Percentiles rank a stretch among this genome's conserved stretches.
These are phyloP conservation scores for Omphalotus guepiniiformis DNA, from an alignment of 768 basidiomycete genomes.

Conservation along the genomic window DNA sequence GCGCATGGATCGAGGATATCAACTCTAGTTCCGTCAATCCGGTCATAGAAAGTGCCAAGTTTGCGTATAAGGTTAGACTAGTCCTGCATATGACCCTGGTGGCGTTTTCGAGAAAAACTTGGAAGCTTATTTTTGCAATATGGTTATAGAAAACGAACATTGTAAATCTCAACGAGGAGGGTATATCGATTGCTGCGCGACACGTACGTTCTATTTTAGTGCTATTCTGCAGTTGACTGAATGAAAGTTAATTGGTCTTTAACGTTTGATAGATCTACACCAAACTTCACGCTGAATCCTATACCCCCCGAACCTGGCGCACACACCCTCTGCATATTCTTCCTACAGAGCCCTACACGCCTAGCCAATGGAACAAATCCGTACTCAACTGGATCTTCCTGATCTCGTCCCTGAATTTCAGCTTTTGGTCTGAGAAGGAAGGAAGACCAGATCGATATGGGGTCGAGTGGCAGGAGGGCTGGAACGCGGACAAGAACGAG, in stretches of 20 bases:
- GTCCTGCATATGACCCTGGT: background rate
- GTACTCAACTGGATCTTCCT: conserved; percentile 86
- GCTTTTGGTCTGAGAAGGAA: conserved; percentile 80
- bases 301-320: conserved; percentile 80
- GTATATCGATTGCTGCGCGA: conserved; percentile 8
- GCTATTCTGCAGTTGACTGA: no score
- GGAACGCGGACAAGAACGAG: conserved; percentile 40
- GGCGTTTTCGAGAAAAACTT: background rate
- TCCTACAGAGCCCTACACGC: conserved; percentile 60
- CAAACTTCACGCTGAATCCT: conserved; percentile 56
- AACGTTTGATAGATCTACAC: conserved; percentile 46
- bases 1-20: background rate
- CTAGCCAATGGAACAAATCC: conserved; percentile 49
- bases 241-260: background rate
- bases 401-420: conserved; percentile 83
- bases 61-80: conserved; percentile 8
- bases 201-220: conserved; percentile 1
- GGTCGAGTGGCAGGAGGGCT: conserved; percentile 71
- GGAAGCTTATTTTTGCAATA: background rate
- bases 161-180: conserved; percentile 7
- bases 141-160: conserved; percentile 8
- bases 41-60: conserved; percentile 10
- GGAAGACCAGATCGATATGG: conserved; percentile 61
- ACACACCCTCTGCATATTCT: conserved; percentile 71
- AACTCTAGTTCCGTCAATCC: conserved; percentile 1